Evolutionary conservation across 2,329 filamentous ascomycete species (phyloP).

Genomic region (Trichoderma cornu-damae): DNA sequence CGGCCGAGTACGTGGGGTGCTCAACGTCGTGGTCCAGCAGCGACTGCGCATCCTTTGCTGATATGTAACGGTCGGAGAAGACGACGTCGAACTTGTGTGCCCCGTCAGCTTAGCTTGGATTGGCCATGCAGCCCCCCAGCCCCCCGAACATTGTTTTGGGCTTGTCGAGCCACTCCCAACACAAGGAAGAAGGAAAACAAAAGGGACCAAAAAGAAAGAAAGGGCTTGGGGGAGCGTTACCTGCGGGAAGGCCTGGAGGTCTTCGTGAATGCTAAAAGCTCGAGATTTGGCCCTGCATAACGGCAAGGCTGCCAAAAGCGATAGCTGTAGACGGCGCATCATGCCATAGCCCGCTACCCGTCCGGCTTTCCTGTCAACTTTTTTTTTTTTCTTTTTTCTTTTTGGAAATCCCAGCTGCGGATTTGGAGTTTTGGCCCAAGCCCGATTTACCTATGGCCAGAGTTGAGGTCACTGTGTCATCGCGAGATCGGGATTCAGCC

Average conservation of each 20-base stretch:
- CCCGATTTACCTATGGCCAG: background rate
- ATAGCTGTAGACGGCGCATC: slow-evolving; percentile 49
- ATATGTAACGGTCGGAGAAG: slow-evolving; percentile 67
- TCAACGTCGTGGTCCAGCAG: slow-evolving; percentile 45
- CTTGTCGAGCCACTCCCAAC: too few species aligned
- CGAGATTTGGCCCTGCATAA: slow-evolving; percentile 46
- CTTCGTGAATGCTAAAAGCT: slow-evolving; percentile 80
- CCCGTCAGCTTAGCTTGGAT: background rate
- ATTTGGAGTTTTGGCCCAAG: background rate
- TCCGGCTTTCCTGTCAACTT: slow-evolving; percentile 3
- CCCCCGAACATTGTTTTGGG: too few species aligned
- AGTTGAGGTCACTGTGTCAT: slow-evolving; percentile 30
- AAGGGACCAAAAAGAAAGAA: too few species aligned
- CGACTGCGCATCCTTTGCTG: slow-evolving; percentile 62
- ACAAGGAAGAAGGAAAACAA: too few species aligned
- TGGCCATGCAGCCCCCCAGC: too few species aligned
- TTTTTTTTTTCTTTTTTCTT: background rate
- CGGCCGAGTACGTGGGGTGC: slow-evolving; percentile 38
- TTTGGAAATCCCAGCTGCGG: background rate
- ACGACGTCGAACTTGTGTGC: slow-evolving; percentile 68
- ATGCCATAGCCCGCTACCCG: slow-evolving; percentile 25
- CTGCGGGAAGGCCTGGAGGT: slow-evolving; percentile 81
- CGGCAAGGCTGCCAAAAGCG: slow-evolving; percentile 42
- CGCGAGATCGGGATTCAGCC: slow-evolving; percentile 24
- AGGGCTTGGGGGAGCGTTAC: slow-evolving; percentile 41